These are phyloP conservation scores for Globisporangium parvum DNA, from an alignment of 352 stramenopile species.

Conservation along the genomic window DNA sequence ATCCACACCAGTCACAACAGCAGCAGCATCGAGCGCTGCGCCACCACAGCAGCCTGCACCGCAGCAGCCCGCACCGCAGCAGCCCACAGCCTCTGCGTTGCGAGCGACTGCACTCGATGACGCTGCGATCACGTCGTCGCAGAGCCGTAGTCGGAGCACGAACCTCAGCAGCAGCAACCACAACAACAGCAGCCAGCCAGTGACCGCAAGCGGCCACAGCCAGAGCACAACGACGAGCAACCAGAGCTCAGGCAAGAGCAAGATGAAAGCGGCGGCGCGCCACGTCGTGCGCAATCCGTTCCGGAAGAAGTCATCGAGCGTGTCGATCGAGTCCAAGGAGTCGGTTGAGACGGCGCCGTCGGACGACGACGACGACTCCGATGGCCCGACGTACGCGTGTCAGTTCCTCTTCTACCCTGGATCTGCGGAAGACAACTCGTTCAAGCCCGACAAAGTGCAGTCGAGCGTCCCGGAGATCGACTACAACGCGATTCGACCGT, in stretches of 20 bases:
- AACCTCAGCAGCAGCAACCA: constrained; percentile 2
- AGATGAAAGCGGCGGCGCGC: constrained; percentile 1
- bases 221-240: neutral
- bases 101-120: constrained; percentile 25
- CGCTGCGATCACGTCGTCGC: constrained; percentile 1
- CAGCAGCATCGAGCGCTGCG: neutral
- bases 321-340: constrained; percentile 16
- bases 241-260: neutral
- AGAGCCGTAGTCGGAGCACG: neutral
- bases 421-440: constrained; percentile 40
- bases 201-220: neutral
- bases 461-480: constrained; percentile 35
- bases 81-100: constrained; percentile 8
- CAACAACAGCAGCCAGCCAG: neutral
- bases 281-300: constrained; percentile 17
- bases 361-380: constrained; percentile 19
- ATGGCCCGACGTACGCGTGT: constrained; percentile 14
- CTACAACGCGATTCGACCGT: constrained; percentile 45
- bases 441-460: constrained; percentile 35
- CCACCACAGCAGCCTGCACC: neutral
- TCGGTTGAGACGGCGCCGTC: constrained; percentile 21
- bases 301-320: constrained; percentile 24
- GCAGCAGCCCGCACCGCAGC: neutral
- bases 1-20: neutral
- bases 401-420: constrained; percentile 63